These are phyloP conservation scores for Leishmania guyanensis DNA, from an alignment of 208 protist genomes.

Conservation along the genomic window DNA sequence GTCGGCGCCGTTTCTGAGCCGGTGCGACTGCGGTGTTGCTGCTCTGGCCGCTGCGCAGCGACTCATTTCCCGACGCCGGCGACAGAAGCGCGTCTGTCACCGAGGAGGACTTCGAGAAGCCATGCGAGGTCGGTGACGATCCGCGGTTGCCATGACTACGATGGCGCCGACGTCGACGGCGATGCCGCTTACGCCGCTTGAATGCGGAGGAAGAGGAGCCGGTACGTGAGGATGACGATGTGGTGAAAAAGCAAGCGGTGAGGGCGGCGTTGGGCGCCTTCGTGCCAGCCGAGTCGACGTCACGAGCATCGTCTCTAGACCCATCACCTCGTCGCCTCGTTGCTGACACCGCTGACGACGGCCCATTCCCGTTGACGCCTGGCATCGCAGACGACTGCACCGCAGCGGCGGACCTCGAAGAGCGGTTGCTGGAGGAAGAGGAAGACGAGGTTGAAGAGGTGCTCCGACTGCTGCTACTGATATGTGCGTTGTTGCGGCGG, in stretches of 20 bases:
- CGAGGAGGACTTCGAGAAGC: neutral
- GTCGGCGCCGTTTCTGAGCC: neutral
- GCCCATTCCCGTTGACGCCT: neutral
- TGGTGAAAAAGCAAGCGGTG: too few species aligned
- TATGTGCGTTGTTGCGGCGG: constrained; percentile 16
- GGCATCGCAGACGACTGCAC: neutral
- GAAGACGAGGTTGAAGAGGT: constrained; percentile 37
- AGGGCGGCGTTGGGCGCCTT: neutral
- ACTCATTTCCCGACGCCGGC: neutral
- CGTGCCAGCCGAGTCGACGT: neutral
- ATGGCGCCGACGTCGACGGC: constrained; percentile 3
- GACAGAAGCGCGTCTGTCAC: neutral
- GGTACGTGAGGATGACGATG: neutral
- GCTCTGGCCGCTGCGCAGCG: constrained; percentile 4
- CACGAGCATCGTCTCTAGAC: neutral
- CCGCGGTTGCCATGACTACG: neutral
- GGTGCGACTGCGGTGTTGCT: neutral
- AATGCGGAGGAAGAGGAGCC: neutral
- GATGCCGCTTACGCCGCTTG: constrained; percentile 4
- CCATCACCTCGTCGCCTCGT: neutral
- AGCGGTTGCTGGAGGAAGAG: constrained; percentile 13
- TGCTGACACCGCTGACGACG: neutral
- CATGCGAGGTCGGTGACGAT: constrained; percentile 3
- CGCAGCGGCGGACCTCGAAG: neutral
- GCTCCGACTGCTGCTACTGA: constrained; percentile 24